A percentile compares a stretch with the other conserved stretches of the same genome.
Conservation (phyloP, 768 basidiomycete species). For the Phlebiopsis flavidoalba region DNA sequence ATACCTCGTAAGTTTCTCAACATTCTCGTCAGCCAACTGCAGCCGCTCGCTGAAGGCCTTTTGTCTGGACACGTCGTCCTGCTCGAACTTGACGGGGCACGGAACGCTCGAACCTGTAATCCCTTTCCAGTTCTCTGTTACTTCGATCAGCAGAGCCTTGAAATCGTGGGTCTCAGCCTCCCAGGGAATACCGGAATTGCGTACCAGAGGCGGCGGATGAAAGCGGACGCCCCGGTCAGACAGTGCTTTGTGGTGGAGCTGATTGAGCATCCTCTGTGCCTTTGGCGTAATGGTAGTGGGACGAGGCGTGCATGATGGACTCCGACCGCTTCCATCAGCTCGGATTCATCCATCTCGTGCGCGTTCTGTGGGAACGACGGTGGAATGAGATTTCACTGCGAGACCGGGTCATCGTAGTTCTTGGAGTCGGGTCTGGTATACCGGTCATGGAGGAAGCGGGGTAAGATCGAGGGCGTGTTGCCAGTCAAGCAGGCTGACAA, state of each 20-base stretch:
- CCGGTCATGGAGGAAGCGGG: slow-evolving; percentile 20
- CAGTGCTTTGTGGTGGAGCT: slow-evolving; percentile 15
- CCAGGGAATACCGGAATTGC: slow-evolving; percentile 18
- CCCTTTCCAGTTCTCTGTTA: slow-evolving; percentile 17
- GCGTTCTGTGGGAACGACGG: slow-evolving; percentile 18
- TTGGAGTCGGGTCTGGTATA: slow-evolving; percentile 19
- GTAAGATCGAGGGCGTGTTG: slow-evolving; percentile 23
- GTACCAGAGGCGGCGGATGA: slow-evolving; percentile 16
- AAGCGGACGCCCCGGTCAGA: slow-evolving; percentile 10
- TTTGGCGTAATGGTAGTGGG: slow-evolving; percentile 21
- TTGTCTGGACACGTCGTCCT: slow-evolving; percentile 17
- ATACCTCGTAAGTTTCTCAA: slow-evolving; percentile 3
- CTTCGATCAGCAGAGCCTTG: slow-evolving; percentile 20
- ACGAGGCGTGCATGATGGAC: slow-evolving; percentile 19
- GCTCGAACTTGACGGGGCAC: slow-evolving; percentile 21
- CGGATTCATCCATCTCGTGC: slow-evolving; percentile 13
- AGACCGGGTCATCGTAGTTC: slow-evolving; percentile 18
- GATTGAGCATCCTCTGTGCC: slow-evolving; percentile 18
- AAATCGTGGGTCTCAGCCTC: slow-evolving; percentile 21
- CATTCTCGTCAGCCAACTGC: slow-evolving; percentile 8
- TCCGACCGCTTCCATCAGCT: slow-evolving; percentile 10
- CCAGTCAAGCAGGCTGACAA: slow-evolving; percentile 23
- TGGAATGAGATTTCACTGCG: slow-evolving; percentile 15
- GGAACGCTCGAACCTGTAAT: slow-evolving; percentile 15
- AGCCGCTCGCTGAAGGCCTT: slow-evolving; percentile 8